Conservation (phyloP, 2,329 filamentous ascomycete species). For the Verticillium nonalfalfae region DNA sequence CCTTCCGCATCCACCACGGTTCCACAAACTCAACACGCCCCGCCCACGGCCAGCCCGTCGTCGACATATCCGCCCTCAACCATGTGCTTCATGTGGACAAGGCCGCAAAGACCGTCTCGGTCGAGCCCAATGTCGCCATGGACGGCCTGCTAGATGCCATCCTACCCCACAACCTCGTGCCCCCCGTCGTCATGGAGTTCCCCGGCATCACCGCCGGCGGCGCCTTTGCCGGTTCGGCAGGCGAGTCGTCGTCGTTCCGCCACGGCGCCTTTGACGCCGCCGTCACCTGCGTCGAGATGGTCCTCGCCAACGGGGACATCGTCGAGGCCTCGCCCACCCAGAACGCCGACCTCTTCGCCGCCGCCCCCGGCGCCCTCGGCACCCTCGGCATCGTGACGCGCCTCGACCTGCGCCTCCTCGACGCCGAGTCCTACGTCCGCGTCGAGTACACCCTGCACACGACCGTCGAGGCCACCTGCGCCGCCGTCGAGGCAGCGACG, state of each 20-base stretch:
- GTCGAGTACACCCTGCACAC: conserved; percentile 46
- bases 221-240: conserved; percentile 60
- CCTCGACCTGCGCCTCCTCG: conserved; percentile 52
- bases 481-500: conserved; percentile 38
- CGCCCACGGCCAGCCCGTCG: conserved; percentile 43
- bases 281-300: conserved; percentile 56
- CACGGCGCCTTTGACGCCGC: conserved; percentile 61
- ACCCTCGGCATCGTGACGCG: conserved; percentile 62
- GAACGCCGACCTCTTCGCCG: conserved; percentile 55
- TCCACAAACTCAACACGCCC: conserved; percentile 70
- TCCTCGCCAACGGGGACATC: conserved; percentile 55
- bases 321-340: conserved; percentile 46
- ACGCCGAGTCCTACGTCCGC: conserved; percentile 49
- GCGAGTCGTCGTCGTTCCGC: conserved; percentile 63
- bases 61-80: conserved; percentile 61
- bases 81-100: conserved; percentile 57
- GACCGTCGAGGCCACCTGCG: conserved; percentile 28
- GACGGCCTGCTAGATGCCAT: conserved; percentile 54
- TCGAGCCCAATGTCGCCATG: conserved; percentile 67
- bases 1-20: conserved; percentile 73
- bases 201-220: conserved; percentile 67
- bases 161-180: conserved; percentile 48
- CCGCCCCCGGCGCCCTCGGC: conserved; percentile 59
- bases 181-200: conserved; percentile 65
- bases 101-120: conserved; percentile 47